Evolutionary conservation across 495 filamentous ascomycete species (phyloP), one percentile per base, ranked within the genome.

Genomic region (Saxophila tyrrhenica): DNA sequence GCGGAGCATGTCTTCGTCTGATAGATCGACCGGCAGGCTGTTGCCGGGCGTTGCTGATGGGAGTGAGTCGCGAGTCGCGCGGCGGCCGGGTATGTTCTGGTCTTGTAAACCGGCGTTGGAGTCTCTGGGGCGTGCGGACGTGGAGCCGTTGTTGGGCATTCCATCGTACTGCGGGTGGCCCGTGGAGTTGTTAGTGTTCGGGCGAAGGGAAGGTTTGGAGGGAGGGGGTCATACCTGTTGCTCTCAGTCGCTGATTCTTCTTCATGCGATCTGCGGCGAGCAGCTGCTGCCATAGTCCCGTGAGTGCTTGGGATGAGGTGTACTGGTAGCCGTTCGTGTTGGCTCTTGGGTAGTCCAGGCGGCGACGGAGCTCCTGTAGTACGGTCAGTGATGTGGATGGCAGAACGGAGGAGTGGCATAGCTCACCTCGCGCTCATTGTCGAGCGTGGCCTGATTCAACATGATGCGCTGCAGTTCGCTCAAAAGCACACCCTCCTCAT

Each of bases 351-450:
- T 63, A 39, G 51, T 59, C 22, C 43, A 52, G 55, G 50, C 64
- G 56, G 77, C 76, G 23, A 2, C 61, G 61, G 19, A 59, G 46
- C 15, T 59, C 50, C 32, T 39, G 20, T 9, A 16, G 35, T 39
- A 7, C 7, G n/a, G n/a, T n/a, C n/a, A n/a, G n/a, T n/a, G 42
- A 21, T 5, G 16, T 3, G 17, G 42, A 5, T 21, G 5, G 5
- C 42, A n/a, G 42, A 25, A 22, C 25, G 21, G 19, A 25, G 55
- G 81, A 74, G 35, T 82, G 76, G 55, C 80, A 85, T n/a, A 78
- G 67, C 92, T 92, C n/a, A 97, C 78, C 63, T 97, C 92, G 42
- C 91, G 88, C 62, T 95, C 89, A 57, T 86, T 81, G 61, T 88
- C 83, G 60, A 95, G 81, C 57, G 75, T 80, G 56, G 91, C 84